Evolutionary conservation across 2,329 filamentous ascomycete genomes (phyloP).

Genomic region (Ophiostoma quercus): DNA sequence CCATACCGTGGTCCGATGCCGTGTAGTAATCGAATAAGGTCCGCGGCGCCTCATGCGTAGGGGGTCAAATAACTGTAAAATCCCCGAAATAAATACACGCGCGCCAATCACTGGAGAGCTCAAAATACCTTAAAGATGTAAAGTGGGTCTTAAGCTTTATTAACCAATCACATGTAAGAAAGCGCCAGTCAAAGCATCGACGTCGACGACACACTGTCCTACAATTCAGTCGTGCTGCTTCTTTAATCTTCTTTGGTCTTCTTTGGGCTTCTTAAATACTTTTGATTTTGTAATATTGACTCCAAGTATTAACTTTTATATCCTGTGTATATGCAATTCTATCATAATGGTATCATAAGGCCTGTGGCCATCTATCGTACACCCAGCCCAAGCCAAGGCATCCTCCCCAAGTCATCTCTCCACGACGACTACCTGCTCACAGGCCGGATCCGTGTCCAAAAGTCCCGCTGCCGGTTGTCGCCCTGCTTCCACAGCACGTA

Average conservation of each 20-base stretch:
- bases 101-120: neutral
- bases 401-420: neutral
- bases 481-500: constrained; percentile 32
- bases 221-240: too few relatives aligned
- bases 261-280: too few relatives aligned
- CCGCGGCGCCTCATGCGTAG: neutral
- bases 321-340: neutral
- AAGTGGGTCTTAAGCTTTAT: too few relatives aligned
- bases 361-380: neutral
- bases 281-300: neutral
- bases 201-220: too few relatives aligned
- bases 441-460: constrained; percentile 27
- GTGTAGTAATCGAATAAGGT: neutral
- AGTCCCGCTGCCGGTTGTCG: constrained; percentile 20
- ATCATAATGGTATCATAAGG: constrained; percentile 1
- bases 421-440: neutral
- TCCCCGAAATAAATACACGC: neutral
- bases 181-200: neutral
- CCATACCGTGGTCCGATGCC: neutral
- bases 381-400: neutral
- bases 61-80: neutral
- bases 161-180: neutral
- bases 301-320: neutral
- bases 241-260: too few relatives aligned
- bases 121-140: neutral